A percentile compares a stretch with the other conserved stretches of the same genome.
These are phyloP conservation scores for Saturnispora dispora DNA, from an alignment of 805 yeast genomes.

Conservation along the genomic window DNA sequence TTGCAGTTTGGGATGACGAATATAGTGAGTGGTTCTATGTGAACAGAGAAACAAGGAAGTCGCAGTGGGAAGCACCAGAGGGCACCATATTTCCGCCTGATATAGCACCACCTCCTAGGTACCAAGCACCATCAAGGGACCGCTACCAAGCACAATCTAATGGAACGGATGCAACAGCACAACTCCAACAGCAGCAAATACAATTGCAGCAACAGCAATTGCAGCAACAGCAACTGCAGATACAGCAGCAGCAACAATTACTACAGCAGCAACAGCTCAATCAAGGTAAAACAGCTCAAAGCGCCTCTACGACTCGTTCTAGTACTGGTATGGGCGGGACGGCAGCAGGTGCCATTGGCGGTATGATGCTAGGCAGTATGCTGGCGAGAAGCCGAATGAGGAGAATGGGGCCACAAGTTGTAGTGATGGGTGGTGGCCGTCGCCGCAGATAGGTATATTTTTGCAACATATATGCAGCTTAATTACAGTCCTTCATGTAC, in stretches of 20 bases:
- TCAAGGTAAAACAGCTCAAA: neutral
- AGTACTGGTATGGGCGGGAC: neutral
- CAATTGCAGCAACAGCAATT: constrained; percentile 31
- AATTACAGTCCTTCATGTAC: neutral
- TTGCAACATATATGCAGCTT: neutral
- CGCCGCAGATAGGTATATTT: neutral
- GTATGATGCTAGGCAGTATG: neutral
- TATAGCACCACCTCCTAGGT: neutral
- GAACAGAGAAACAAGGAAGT: constrained; percentile 55
- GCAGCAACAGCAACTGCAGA: constrained; percentile 6
- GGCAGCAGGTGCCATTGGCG: neutral
- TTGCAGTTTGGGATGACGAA: constrained; percentile 61
- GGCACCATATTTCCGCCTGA: constrained; percentile 32
- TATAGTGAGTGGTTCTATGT: constrained; percentile 72
- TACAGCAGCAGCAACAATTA: constrained; percentile 11
- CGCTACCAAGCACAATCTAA: neutral
- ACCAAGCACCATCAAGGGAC: neutral
- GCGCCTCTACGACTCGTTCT: neutral
- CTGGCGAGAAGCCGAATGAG: neutral
- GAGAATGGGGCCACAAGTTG: neutral
- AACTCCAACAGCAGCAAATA: constrained; percentile 26
- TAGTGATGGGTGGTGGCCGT: neutral
- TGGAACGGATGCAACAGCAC: neutral
- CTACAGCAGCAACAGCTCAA: constrained; percentile 10
- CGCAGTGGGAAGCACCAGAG: constrained; percentile 89